Conservation (phyloP, 495 filamentous ascomycete species). For the Annulohypoxylon moriforme region DNA sequence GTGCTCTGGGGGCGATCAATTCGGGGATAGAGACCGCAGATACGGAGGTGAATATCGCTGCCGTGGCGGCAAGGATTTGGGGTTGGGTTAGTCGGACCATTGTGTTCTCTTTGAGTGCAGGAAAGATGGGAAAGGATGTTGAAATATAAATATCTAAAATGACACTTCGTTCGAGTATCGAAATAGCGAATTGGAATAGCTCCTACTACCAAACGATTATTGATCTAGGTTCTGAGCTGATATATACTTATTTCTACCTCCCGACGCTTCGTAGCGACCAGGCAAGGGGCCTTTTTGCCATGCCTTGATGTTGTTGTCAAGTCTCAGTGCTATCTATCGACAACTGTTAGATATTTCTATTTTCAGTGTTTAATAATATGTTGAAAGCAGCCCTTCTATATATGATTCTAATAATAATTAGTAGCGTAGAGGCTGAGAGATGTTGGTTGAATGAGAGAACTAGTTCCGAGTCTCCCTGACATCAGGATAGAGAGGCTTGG, state of each 20-base stretch:
- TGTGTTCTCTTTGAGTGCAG: not conserved
- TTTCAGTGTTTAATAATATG: not conserved
- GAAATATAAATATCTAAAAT: not conserved
- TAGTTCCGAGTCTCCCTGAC: not conserved
- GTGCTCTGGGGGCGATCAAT: not conserved
- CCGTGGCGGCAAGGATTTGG: not conserved
- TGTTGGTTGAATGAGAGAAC: not conserved
- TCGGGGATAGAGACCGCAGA: not conserved
- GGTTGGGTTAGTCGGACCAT: not conserved
- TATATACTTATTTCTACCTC: not conserved
- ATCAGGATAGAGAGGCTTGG: not conserved
- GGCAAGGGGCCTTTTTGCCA: not conserved
- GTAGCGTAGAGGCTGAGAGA: not conserved
- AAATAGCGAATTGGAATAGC: not conserved
- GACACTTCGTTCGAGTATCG: not conserved
- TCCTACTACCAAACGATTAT: not conserved
- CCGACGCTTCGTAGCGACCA: not conserved
- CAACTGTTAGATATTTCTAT: not conserved
- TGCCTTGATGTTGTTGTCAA: not conserved
- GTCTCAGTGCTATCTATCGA: not conserved
- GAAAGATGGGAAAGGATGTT: not conserved
- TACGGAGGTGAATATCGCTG: not conserved
- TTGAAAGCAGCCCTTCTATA: too few species aligned
- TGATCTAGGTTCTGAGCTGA: not conserved
- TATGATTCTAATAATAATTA: not conserved